phyloP scores from a whole-genome alignment of 305 asterid genomes.

The Ajuga reptans region DNA sequence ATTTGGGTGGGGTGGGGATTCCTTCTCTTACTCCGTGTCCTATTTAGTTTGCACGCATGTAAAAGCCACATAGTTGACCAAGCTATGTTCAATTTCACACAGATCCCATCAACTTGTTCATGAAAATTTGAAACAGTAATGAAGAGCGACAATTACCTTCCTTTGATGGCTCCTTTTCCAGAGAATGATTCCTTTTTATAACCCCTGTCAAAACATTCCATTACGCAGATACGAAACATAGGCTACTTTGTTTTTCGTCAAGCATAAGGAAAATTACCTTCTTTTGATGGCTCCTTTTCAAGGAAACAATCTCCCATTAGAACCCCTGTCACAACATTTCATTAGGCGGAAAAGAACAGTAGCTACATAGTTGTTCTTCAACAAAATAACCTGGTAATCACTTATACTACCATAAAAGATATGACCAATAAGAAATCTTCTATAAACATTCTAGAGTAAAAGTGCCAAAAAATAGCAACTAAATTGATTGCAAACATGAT shows the following conservation, averaged over 20 bases:
- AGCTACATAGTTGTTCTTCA: background rate
- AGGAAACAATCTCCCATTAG: slow-evolving; percentile 29
- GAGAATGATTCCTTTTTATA: slow-evolving; percentile 28
- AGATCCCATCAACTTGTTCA: background rate
- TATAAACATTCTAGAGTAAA: background rate
- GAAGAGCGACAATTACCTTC: slow-evolving; percentile 26
- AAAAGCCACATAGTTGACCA: background rate
- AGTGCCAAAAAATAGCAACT: background rate
- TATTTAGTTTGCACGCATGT: background rate
- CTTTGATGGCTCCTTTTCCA: slow-evolving; percentile 21
- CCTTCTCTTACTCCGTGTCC: background rate
- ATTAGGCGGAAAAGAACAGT: background rate
- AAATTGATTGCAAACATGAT: background rate
- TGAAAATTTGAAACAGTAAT: background rate
- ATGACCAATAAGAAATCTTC: background rate
- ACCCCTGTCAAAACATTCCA: slow-evolving; percentile 30
- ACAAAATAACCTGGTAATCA: background rate
- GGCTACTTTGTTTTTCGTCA: background rate
- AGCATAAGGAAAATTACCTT: slow-evolving; percentile 25
- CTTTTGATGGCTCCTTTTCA: slow-evolving; percentile 23
- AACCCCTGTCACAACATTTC: slow-evolving; percentile 30
- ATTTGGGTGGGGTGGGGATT: background rate
- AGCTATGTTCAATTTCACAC: background rate
- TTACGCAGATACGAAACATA: background rate
- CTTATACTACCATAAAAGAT: background rate